Evolutionary conservation across 1,284 basidiomycete species (phyloP), one percentile per base, ranked within the genome.

Genomic region (Fomitopsis schrenkii): DNA sequence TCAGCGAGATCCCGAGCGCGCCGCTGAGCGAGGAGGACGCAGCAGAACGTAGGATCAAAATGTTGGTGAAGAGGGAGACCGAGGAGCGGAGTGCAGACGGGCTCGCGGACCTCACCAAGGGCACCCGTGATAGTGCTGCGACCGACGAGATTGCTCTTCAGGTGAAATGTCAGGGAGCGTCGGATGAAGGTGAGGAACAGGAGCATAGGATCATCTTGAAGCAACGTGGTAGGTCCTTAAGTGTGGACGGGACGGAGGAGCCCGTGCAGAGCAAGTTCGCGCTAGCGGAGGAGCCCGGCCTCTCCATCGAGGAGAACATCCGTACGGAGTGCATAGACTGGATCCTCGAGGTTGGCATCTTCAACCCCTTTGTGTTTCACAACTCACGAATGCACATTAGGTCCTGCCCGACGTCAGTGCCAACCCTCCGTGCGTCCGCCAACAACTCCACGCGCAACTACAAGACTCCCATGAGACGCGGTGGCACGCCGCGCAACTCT

Each of bases 401-500:
- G 64, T 59, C 72, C 70, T 70, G 67, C 62, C 65, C 66, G 55
- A 73, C 69, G 2, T 59, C 38, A 53, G 56, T 59, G 45, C 62
- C 56, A 15, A 62, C 44, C 40, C 62, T 56, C 58, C 66, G 57
- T 57, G 64, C 35, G 26, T 57, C 10, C 67, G 69, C 30, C 54
- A 63, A 22, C 77, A 86, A 60, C 76, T 88, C 30, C 71, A 76
- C 46, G 80, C 86, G 57, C 83, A 88, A 61, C 76, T 88, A 22
- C 69, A 70, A 3, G 77, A 74, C 2, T 85, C 80, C 0, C 76
- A 75, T 0, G 80, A 87, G 64, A 87, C 85, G 9, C 77, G 84
- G 5, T 88, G 86, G 65, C 84, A 86, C 59, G 86, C 86, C 0
- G 81, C 75, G 0, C 80, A 83, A 66, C 70, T 87, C 59, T 85